These are phyloP conservation scores for Xylogone sp. DNA, from an alignment of 2,329 filamentous ascomycete genomes.

Conservation along the genomic window DNA sequence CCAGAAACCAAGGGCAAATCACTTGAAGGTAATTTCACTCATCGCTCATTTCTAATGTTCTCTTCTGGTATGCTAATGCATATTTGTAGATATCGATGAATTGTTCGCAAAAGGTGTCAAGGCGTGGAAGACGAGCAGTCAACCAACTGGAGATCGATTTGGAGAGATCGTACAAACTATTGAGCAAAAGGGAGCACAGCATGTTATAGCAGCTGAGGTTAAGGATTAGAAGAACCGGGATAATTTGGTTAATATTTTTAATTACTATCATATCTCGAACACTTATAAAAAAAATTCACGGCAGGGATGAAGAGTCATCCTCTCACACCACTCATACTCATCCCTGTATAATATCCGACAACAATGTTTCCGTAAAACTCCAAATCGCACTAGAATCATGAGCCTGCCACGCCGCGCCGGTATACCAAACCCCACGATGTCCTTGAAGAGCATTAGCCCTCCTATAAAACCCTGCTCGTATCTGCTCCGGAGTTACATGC, in stretches of 20 bases:
- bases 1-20: conserved; percentile 30
- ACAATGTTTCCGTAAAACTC: conserved; percentile 24
- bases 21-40: not conserved
- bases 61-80: too few relatives aligned
- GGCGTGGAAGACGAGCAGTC: not conserved
- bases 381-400: conserved; percentile 29
- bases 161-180: not conserved
- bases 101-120: not conserved
- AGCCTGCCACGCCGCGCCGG: conserved; percentile 35
- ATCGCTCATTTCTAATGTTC: not conserved
- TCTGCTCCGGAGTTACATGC: conserved; percentile 26
- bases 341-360: conserved; percentile 8
- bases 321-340: too few relatives aligned
- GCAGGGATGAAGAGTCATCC: too few relatives aligned
- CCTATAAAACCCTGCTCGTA: conserved; percentile 37
- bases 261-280: too few relatives aligned
- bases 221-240: too few relatives aligned
- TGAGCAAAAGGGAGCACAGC: not conserved
- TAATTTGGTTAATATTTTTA: too few relatives aligned
- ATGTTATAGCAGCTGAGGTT: not conserved
- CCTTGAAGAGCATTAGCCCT: conserved; percentile 40
- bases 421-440: conserved; percentile 39
- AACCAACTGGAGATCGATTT: not conserved
- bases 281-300: too few relatives aligned
- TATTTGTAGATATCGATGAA: not conserved